Conservation (phyloP, 2,329 filamentous ascomycete species). For the Amauroascus verrucosus region DNA sequence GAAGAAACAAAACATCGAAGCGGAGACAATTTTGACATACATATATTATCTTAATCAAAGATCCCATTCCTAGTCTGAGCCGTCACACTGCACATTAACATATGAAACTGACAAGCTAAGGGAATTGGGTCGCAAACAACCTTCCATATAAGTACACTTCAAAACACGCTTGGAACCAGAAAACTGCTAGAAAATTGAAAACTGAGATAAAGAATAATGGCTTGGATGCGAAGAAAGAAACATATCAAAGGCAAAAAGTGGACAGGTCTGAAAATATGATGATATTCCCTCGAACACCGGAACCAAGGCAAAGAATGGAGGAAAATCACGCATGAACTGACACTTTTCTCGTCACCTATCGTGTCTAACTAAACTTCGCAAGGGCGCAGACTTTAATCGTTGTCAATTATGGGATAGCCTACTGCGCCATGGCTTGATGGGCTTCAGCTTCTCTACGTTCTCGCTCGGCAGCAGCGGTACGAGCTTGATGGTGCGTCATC, state of each 20-base stretch:
- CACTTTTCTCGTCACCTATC: neutral
- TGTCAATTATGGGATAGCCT: neutral
- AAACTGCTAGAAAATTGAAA: neutral
- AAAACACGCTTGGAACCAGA: neutral
- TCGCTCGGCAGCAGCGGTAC: constrained; percentile 24
- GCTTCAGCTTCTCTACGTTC: constrained; percentile 10
- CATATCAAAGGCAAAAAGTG: neutral
- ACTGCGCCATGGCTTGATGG: constrained; percentile 3
- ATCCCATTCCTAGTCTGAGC: neutral
- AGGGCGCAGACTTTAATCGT: neutral
- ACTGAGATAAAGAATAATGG: neutral
- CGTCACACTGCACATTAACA: neutral
- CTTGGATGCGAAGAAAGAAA: neutral
- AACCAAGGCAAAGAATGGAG: neutral
- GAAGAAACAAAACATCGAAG: neutral
- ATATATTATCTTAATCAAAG: no score
- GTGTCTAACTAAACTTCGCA: neutral
- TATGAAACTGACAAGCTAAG: neutral
- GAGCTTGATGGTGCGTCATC: constrained; percentile 29
- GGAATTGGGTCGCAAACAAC: neutral
- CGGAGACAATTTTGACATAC: neutral
- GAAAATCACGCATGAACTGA: neutral
- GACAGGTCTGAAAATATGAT: neutral
- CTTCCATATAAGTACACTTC: neutral
- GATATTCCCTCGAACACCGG: neutral